These are phyloP conservation scores for Ceratocystiopsis sp. DNA, from an alignment of 2,329 filamentous ascomycete species.

Conservation along the genomic window DNA sequence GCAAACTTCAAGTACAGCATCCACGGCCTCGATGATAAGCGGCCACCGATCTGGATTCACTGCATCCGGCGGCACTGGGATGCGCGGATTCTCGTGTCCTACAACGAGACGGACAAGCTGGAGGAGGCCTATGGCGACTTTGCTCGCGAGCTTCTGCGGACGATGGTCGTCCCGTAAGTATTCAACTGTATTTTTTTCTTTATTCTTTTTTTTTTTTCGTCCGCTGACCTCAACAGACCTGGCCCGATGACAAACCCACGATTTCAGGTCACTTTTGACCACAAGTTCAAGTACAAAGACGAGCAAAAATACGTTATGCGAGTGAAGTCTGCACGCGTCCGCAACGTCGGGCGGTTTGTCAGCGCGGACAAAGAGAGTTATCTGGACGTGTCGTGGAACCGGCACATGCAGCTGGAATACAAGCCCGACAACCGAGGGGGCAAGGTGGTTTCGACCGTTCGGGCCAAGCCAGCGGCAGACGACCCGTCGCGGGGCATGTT, in stretches of 20 bases:
- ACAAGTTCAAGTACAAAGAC: constrained; percentile 1
- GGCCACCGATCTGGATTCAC: constrained; percentile 13
- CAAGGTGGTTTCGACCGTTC: neutral
- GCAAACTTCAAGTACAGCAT: constrained; percentile 11
- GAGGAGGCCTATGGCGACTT: constrained; percentile 11
- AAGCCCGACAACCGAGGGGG: neutral
- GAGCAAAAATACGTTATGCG: constrained; percentile 1
- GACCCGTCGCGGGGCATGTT: constrained; percentile 8
- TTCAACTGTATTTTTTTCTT: neutral
- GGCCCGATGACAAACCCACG: constrained; percentile 1
- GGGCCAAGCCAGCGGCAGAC: constrained; percentile 3
- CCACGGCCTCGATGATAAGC: constrained; percentile 7
- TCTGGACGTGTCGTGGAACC: constrained; percentile 10
- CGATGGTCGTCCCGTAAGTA: constrained; percentile 12
- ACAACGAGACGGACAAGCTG: constrained; percentile 8
- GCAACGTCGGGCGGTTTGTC: constrained; percentile 7
- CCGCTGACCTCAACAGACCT: neutral
- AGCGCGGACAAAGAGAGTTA: constrained; percentile 8
- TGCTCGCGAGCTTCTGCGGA: constrained; percentile 12
- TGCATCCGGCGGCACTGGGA: constrained; percentile 17
- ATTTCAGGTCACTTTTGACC: constrained; percentile 7
- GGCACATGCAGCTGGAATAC: constrained; percentile 9
- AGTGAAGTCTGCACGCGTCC: constrained; percentile 7
- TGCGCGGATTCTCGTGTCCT: constrained; percentile 11
- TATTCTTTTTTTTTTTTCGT: neutral